These are phyloP conservation scores for Trebouxia sp. DNA, from an alignment of 139 green algal species.

Conservation along the genomic window DNA sequence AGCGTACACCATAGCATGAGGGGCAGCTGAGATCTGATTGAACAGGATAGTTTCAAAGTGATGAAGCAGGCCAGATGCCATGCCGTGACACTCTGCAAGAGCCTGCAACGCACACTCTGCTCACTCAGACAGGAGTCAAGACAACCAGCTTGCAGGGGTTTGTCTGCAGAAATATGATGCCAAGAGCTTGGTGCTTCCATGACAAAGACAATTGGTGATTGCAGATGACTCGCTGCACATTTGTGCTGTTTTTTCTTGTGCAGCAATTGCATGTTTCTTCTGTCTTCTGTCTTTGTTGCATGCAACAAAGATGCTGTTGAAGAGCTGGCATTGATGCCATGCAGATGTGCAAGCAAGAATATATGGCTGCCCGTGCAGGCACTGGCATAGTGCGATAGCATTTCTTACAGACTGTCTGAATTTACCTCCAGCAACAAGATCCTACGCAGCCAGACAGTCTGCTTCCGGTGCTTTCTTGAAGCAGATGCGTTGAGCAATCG, in stretches of 20 bases:
- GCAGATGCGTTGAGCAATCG: slow-evolving; percentile 2
- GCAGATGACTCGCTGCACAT: too few species aligned
- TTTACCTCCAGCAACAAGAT: slow-evolving; percentile 13
- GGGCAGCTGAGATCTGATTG: not conserved
- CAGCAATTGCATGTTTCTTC: too few species aligned
- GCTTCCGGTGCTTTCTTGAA: not conserved
- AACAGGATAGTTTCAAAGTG: not conserved
- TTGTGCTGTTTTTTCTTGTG: too few species aligned
- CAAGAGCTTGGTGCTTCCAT: not conserved
- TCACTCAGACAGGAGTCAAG: too few species aligned
- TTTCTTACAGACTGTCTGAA: too few species aligned
- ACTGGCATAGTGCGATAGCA: not conserved
- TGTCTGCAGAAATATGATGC: not conserved
- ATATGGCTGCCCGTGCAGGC: not conserved
- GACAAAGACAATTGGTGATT: too few species aligned
- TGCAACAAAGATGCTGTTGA: too few species aligned
- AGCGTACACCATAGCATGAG: slow-evolving; percentile 1
- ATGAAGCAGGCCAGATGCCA: slow-evolving; percentile 6
- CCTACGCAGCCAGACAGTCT: slow-evolving; percentile 15
- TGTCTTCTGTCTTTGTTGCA: too few species aligned
- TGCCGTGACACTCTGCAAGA: slow-evolving; percentile 1
- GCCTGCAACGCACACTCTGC: too few species aligned
- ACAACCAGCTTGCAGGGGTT: not conserved
- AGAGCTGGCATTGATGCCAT: too few species aligned
- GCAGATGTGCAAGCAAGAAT: not conserved